phyloP scores from a whole-genome alignment of 2,329 filamentous ascomycete species.

The Hypoxylon rubiginosum region DNA sequence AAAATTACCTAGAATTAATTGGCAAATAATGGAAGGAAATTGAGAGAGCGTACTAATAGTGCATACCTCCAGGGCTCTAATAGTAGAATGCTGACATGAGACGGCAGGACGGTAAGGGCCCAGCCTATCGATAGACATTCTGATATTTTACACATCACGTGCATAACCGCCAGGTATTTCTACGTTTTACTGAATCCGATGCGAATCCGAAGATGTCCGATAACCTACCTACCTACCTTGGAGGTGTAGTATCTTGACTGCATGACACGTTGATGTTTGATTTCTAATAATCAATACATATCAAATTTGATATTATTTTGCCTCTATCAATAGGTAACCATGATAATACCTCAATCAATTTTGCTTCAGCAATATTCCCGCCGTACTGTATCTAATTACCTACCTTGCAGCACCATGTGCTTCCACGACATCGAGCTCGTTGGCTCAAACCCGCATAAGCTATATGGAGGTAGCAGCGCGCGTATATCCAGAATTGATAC shows the following conservation, averaged over 20 bases:
- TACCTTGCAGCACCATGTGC: not conserved
- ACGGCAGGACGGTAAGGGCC: too few species aligned
- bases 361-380: not conserved
- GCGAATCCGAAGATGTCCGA: slow-evolving; percentile 6
- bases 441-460: not conserved
- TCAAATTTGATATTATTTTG: not conserved
- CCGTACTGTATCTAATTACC: not conserved
- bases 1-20: slow-evolving; percentile 14
- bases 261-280: not conserved
- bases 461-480: not conserved
- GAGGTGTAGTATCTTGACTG: slow-evolving; percentile 1
- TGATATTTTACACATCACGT: slow-evolving; percentile 1
- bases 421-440: not conserved
- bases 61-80: too few species aligned
- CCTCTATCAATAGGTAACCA: not conserved
- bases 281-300: not conserved
- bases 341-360: not conserved
- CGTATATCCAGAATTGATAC: not conserved
- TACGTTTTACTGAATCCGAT: not conserved
- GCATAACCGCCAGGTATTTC: not conserved
- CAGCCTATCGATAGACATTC: slow-evolving; percentile 5
- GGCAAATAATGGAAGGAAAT: slow-evolving; percentile 27
- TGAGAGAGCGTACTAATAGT: too few species aligned
- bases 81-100: not conserved
- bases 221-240: not conserved